Percentiles rank a stretch among this genome's conserved stretches.
Conservation (phyloP, 1,139 yeast species). For the Lizanozyma gosingica region DNA sequence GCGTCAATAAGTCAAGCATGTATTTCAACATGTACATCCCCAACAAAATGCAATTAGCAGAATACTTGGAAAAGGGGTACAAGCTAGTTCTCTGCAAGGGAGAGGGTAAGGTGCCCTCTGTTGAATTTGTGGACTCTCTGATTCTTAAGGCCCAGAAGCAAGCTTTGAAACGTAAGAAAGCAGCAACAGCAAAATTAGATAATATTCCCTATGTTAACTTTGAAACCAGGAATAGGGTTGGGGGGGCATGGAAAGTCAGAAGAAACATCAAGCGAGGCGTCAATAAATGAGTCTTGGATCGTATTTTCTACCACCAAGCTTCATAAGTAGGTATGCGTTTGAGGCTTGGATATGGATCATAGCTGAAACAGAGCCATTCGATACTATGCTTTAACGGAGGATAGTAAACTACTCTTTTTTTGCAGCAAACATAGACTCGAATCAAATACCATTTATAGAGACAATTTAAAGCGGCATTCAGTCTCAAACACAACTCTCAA, state of each 20-base stretch:
- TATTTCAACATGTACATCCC: conserved; percentile 57
- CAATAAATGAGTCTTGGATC: background rate
- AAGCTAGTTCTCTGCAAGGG: conserved; percentile 53
- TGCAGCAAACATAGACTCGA: no score
- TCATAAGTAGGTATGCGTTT: no score
- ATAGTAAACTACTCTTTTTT: no score
- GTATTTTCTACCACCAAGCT: no score
- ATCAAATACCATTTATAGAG: no score
- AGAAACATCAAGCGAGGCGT: conserved; percentile 50
- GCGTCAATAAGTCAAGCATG: conserved; percentile 37
- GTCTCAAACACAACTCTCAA: no score
- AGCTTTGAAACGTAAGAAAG: background rate
- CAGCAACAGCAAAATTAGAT: background rate
- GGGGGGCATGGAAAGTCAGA: conserved; percentile 56
- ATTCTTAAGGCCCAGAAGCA: background rate
- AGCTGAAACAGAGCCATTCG: no score
- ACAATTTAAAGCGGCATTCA: no score
- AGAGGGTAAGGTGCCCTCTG: conserved; percentile 42
- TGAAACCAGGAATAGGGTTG: conserved; percentile 33
- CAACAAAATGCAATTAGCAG: conserved; percentile 7
- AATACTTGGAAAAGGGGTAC: conserved; percentile 13
- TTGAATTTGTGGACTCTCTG: conserved; percentile 12
- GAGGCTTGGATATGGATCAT: no score
- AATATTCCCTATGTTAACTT: background rate
- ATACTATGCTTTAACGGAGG: no score